phyloP scores from a whole-genome alignment of 1,284 basidiomycete species.

The Apiotrichum veenhuisii region DNA sequence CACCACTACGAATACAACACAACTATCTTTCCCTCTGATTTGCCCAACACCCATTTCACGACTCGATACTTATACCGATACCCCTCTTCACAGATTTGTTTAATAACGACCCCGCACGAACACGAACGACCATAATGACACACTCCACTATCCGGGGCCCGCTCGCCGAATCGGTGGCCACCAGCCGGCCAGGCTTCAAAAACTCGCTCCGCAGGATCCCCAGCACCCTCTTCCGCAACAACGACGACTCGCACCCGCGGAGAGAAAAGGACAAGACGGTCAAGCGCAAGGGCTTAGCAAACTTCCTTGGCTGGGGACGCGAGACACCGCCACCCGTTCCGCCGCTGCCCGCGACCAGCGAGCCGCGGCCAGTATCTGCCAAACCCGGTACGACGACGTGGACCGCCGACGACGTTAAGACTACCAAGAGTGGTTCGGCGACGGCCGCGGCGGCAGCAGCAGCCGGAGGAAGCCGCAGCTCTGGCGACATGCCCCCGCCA shows the following conservation, averaged over 20 bases:
- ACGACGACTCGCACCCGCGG: neutral
- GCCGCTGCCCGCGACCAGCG: neutral
- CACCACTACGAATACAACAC: too few relatives aligned
- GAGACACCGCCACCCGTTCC: slow-evolving; percentile 4
- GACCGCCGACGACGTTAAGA: neutral
- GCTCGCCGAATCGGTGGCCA: too few relatives aligned
- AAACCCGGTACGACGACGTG: neutral
- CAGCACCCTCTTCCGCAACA: slow-evolving; percentile 5
- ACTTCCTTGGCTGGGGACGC: slow-evolving; percentile 31
- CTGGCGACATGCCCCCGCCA: too few relatives aligned
- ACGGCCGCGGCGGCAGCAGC: too few relatives aligned
- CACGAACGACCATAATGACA: slow-evolving; percentile 1
- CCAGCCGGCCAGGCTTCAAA: neutral
- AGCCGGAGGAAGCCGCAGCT: too few relatives aligned
- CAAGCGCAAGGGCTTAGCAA: slow-evolving; percentile 33
- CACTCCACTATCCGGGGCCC: neutral
- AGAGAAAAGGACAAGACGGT: slow-evolving; percentile 10
- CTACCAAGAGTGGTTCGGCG: too few relatives aligned
- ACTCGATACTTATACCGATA: too few relatives aligned
- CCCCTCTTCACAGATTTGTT: too few relatives aligned
- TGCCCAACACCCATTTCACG: too few relatives aligned
- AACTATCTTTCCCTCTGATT: too few relatives aligned
- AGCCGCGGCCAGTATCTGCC: neutral
- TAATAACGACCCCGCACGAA: too few relatives aligned
- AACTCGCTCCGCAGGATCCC: slow-evolving; percentile 1